Evolutionary conservation across 1,139 yeast species (phyloP).

Genomic region (Magnusiomyces ingens): DNA sequence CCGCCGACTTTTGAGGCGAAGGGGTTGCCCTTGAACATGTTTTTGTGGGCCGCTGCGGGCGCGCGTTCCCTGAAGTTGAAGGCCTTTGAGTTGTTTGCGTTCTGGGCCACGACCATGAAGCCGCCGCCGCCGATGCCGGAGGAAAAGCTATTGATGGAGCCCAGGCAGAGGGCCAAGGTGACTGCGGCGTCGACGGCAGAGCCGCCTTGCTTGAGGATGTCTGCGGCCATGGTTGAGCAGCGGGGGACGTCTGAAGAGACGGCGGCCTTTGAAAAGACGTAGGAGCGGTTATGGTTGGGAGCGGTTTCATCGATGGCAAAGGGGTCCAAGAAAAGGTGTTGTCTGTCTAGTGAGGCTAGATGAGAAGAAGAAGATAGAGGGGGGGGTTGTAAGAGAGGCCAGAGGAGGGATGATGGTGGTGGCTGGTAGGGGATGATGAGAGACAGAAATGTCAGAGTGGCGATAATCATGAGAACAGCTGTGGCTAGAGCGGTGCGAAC

Average conservation of each 20-base stretch:
- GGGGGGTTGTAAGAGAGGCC: too few relatives aligned
- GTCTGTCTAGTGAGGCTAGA: too few relatives aligned
- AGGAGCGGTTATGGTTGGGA: slow-evolving; percentile 38
- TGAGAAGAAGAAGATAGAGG: too few relatives aligned
- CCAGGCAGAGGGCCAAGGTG: slow-evolving; percentile 82
- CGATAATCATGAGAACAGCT: too few relatives aligned
- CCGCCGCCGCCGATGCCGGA: slow-evolving; percentile 96
- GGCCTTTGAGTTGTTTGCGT: slow-evolving; percentile 34
- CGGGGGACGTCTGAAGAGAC: slow-evolving; percentile 68
- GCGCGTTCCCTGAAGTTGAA: slow-evolving; percentile 90
- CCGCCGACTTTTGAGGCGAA: slow-evolving; percentile 68
- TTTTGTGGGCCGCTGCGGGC: slow-evolving; percentile 52
- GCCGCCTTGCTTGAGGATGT: slow-evolving; percentile 50
- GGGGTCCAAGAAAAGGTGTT: too few relatives aligned
- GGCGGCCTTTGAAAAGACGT: slow-evolving; percentile 36
- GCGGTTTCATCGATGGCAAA: neutral
- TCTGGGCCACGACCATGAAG: slow-evolving; percentile 51
- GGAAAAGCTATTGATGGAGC: slow-evolving; percentile 72
- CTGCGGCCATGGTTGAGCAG: slow-evolving; percentile 65
- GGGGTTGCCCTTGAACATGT: slow-evolving; percentile 53
- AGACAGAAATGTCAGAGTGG: too few relatives aligned
- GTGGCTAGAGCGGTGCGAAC: too few relatives aligned
- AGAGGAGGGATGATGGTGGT: too few relatives aligned
- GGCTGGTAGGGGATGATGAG: too few relatives aligned
- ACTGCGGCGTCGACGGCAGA: slow-evolving; percentile 94